Evolutionary conservation across 2,329 filamentous ascomycete species (phyloP).

Genomic region (Fusarium sp.): DNA sequence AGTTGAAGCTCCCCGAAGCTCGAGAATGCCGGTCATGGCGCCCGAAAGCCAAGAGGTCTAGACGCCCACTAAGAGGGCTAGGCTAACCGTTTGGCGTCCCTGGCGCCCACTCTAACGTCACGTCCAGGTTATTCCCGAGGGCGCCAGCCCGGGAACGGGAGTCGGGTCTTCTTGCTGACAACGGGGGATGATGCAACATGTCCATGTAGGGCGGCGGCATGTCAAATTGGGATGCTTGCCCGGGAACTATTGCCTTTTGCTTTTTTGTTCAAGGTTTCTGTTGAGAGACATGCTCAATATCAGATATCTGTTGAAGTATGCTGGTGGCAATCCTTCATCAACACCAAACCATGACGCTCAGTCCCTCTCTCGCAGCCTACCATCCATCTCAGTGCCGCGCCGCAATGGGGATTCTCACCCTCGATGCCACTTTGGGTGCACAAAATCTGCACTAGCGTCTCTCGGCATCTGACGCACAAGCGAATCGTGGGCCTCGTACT

Average conservation of each 20-base stretch:
- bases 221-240: neutral
- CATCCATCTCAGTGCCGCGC: constrained; percentile 13
- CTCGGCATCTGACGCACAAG: constrained; percentile 25
- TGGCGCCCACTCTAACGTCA: constrained; percentile 20
- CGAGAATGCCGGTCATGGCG: constrained; percentile 3
- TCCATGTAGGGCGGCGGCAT: constrained; percentile 3
- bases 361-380: neutral
- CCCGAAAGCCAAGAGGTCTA: constrained; percentile 8
- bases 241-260: neutral
- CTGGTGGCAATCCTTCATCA: neutral
- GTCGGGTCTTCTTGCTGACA: neutral
- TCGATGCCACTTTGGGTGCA: constrained; percentile 11
- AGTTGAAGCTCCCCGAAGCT: neutral
- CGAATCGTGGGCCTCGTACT: constrained; percentile 26
- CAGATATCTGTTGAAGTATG: neutral
- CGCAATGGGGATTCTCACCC: constrained; percentile 18
- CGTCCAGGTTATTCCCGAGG: constrained; percentile 38
- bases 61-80: constrained; percentile 13
- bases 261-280: neutral
- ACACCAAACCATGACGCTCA: neutral
- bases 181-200: constrained; percentile 3
- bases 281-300: neutral
- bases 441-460: constrained; percentile 31
- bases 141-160: constrained; percentile 1
- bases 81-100: constrained; percentile 20